Evolutionary conservation across 768 basidiomycete species (phyloP).

Genomic region (Rhizopogon sp.): DNA sequence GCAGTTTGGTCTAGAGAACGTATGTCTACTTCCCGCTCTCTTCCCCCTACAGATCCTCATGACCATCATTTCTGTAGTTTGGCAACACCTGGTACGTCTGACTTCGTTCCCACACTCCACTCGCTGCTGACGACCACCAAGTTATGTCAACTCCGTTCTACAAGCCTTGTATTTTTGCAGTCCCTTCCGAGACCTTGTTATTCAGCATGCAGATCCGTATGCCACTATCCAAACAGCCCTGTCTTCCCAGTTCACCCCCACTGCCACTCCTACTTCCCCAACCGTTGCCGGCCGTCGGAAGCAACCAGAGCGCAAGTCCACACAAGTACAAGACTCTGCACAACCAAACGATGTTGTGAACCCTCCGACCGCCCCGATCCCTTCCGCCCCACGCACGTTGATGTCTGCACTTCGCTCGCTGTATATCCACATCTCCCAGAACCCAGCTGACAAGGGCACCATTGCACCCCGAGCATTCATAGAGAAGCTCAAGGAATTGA

Average conservation of each 20-base stretch:
- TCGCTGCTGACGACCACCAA: slow-evolving; percentile 28
- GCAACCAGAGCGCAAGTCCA: slow-evolving; percentile 45
- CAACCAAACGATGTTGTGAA: slow-evolving; percentile 21
- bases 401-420: slow-evolving; percentile 93
- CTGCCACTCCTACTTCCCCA: slow-evolving; percentile 23
- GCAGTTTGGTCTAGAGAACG: slow-evolving; percentile 96
- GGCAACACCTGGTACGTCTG: slow-evolving; percentile 86
- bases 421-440: slow-evolving; percentile 76
- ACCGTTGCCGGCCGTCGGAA: slow-evolving; percentile 41
- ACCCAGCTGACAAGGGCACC: slow-evolving; percentile 76
- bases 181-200: slow-evolving; percentile 87
- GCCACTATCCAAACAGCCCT: slow-evolving; percentile 30
- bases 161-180: slow-evolving; percentile 95
- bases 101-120: slow-evolving; percentile 2
- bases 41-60: background rate
- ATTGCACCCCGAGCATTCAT: slow-evolving; percentile 89
- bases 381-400: slow-evolving; percentile 65
- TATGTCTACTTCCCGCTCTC: slow-evolving; percentile 37
- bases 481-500: slow-evolving; percentile 88
- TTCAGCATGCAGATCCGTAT: slow-evolving; percentile 59
- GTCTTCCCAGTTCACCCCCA: slow-evolving; percentile 17
- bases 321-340: slow-evolving; percentile 23
- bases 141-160: slow-evolving; percentile 98
- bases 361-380: slow-evolving; percentile 40
- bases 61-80: slow-evolving; percentile 50